A percentile compares a stretch with the other conserved stretches of the same genome.
Evolutionary conservation across 495 filamentous ascomycete species (phyloP).

Genomic region (Pseudomonodictys pantanalensis): DNA sequence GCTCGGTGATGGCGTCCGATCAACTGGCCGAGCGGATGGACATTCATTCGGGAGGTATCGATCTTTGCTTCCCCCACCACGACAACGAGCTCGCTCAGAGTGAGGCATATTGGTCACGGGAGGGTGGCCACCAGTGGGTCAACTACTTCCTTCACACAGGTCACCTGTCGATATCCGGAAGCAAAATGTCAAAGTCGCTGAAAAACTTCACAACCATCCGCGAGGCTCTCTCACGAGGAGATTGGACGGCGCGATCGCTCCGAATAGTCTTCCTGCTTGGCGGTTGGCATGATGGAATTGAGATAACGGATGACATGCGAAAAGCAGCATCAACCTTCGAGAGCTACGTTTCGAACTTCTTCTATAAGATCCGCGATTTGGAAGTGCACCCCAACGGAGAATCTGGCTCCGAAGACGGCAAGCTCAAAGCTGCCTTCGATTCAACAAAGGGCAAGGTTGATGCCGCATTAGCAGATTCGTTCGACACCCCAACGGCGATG

Average conservation of each 20-base stretch:
- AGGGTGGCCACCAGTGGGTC: conserved; percentile 63
- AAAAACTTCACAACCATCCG: conserved; percentile 98
- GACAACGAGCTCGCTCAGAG: conserved; percentile 86
- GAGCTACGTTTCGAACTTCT: conserved; percentile 82
- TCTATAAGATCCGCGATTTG: conserved; percentile 71
- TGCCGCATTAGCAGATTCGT: conserved; percentile 75
- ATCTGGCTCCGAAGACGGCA: conserved; percentile 19
- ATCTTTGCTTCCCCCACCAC: conserved; percentile 92
- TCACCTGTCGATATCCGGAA: conserved; percentile 82
- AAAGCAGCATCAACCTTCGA: conserved; percentile 76
- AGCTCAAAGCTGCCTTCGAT: conserved; percentile 51
- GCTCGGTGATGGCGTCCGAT: conserved; percentile 91
- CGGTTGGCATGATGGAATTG: conserved; percentile 84
- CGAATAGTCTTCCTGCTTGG: conserved; percentile 86
- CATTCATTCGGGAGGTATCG: conserved; percentile 90
- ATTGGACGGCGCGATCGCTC: conserved; percentile 77
- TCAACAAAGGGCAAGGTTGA: conserved; percentile 63
- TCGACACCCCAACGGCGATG: conserved; percentile 82
- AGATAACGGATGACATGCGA: conserved; percentile 81
- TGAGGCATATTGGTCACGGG: conserved; percentile 71
- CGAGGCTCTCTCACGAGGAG: conserved; percentile 69
- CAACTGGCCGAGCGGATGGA: conserved; percentile 80
- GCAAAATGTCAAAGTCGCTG: conserved; percentile 91
- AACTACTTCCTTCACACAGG: conserved; percentile 98
- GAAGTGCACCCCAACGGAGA: conserved; percentile 36